Evolutionary conservation across 768 basidiomycete genomes (phyloP), one percentile per base, ranked within the genome.

Genomic region (Tulasnella sp.): DNA sequence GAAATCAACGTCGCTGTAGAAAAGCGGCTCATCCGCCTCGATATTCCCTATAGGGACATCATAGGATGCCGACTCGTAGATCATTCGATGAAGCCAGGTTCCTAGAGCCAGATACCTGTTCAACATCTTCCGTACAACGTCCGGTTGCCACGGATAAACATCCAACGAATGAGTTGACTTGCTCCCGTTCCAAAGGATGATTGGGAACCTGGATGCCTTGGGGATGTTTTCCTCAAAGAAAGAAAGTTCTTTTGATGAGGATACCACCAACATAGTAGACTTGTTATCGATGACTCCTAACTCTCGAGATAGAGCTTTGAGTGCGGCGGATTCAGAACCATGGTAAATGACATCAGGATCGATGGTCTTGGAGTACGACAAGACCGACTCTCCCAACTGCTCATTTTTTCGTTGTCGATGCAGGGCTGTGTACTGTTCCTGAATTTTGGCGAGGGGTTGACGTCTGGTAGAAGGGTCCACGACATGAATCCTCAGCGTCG

Each of bases 11-110:
- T 99, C 95, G 1, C 90, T 78, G 42, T 93, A 69, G 58, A 83
- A 72, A n/a, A 96, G 69, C 1, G 89, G 81, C 37, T 86, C 81
- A 60, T 99, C 95, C 3, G 83, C 81, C 35, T 91, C 88, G 33
- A 96, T 73, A 62, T 99, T 90, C 15, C 93, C 90, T 12, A 92
- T 69, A 1, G 95, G 93, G 4, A 96, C 73, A 63, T 98, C 88
- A 61, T 89, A 92, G 60, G 95, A 92, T 57, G 83, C 76, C 0
- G 93, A 84, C 32, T 91, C 74, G 4, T 82, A 74, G 3, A 86
- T 72, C 57, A 81, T 74, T 20, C 82, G 75, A 59, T 87, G 81
- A 35, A 98, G 65, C 86, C 88, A 93, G 2, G 67, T 57, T 0
- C 88, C 85, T 34, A 88, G 65, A 31, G 71, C 70, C 19, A 98